These are phyloP conservation scores for Populus trichocarpa DNA, from an alignment of 441 rosid species.

Conservation along the genomic window DNA sequence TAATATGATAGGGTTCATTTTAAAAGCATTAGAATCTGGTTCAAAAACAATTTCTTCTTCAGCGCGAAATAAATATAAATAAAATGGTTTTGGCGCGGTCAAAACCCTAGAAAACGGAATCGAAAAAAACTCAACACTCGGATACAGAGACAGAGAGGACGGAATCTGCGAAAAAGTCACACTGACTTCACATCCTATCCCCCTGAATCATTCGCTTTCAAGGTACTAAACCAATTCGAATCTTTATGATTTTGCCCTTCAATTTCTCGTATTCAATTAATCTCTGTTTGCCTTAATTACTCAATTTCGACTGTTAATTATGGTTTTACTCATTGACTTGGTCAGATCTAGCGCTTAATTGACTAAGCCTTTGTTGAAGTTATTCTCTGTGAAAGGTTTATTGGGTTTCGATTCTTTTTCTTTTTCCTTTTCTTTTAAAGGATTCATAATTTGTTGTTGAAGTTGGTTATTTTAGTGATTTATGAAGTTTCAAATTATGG, in stretches of 20 bases:
- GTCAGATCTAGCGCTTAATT: background rate
- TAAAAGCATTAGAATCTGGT: background rate
- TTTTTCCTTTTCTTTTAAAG: too few species aligned
- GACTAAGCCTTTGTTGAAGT: background rate
- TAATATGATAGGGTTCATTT: background rate
- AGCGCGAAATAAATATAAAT: background rate
- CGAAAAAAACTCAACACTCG: too few species aligned
- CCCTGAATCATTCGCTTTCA: background rate
- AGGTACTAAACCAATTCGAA: background rate
- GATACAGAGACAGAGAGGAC: background rate
- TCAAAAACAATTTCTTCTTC: background rate
- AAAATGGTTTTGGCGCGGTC: conserved; percentile 15
- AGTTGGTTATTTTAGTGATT: background rate
- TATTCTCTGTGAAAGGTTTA: background rate
- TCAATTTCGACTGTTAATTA: background rate
- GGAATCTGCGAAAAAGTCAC: background rate
- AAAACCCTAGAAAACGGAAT: conserved; percentile 35
- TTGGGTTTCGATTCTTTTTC: too few species aligned
- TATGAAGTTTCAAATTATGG: background rate
- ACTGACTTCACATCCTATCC: background rate
- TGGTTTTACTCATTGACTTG: conserved; percentile 1
- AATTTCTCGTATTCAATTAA: too few species aligned
- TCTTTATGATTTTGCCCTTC: background rate
- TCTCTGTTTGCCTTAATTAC: background rate
- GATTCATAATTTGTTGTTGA: background rate